Evolutionary conservation across 306 rosid genomes (phyloP).

Genomic region (Castanea mollissima): DNA sequence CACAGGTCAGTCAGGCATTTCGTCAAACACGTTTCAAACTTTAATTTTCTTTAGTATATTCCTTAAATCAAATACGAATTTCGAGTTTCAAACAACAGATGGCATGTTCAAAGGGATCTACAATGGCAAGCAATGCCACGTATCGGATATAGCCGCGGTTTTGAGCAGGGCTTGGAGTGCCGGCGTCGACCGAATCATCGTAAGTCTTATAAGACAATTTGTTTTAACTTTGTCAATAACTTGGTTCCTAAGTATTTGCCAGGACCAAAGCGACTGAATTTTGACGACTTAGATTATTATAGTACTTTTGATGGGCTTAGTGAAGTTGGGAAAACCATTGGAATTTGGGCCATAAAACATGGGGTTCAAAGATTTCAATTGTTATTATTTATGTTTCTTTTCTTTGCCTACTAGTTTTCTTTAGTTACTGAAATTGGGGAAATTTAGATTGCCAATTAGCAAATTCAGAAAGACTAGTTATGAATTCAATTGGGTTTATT

Average conservation of each 20-base stretch:
- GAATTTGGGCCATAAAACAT: background rate
- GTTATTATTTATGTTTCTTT: background rate
- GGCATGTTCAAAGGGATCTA: conserved; percentile 92
- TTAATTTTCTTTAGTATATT: background rate
- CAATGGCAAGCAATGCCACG: conserved; percentile 88
- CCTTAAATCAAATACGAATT: background rate
- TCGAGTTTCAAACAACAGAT: conserved; percentile 44
- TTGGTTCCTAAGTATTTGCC: background rate
- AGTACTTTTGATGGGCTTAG: background rate
- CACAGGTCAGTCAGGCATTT: conserved; percentile 72
- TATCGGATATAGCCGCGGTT: conserved; percentile 69
- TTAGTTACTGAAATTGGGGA: background rate
- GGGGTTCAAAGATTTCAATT: background rate
- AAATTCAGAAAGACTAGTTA: background rate
- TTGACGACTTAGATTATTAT: background rate
- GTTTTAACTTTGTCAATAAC: background rate
- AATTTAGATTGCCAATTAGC: background rate
- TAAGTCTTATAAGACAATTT: conserved; percentile 18
- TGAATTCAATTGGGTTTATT: background rate
- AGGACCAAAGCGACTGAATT: background rate
- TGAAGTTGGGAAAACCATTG: background rate
- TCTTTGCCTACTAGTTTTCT: background rate
- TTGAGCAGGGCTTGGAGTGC: conserved; percentile 86
- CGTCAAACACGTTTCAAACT: conserved; percentile 31
- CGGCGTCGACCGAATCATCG: conserved; percentile 88